Percentiles rank a stretch among this genome's conserved stretches.
These are phyloP conservation scores for Scopulariopsis brevicaulis DNA, from an alignment of 2,329 filamentous ascomycete species.

Conservation along the genomic window DNA sequence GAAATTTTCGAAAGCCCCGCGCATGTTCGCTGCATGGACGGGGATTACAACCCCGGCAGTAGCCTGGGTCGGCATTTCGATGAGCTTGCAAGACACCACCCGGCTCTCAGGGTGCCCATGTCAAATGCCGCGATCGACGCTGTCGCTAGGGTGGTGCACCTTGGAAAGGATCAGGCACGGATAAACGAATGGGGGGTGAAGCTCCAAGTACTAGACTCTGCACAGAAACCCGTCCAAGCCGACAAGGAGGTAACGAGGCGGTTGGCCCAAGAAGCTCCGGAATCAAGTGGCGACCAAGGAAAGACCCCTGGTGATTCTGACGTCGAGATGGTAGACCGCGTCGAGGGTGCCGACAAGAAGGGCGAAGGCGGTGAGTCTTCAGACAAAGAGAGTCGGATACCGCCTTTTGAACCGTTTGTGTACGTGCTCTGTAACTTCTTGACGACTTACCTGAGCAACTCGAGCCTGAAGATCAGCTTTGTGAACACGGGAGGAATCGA, in stretches of 20 bases:
- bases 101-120: conserved; percentile 67
- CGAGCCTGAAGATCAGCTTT: conserved; percentile 60
- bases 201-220: conserved; percentile 51
- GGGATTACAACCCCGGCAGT: conserved; percentile 57
- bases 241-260: conserved; percentile 25
- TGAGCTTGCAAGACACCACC: conserved; percentile 89
- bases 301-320: conserved; percentile 23
- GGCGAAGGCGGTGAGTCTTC: conserved; percentile 11
- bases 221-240: conserved; percentile 41
- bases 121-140: conserved; percentile 80
- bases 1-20: conserved; percentile 92
- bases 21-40: conserved; percentile 76
- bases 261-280: conserved; percentile 10
- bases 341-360: background rate
- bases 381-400: conserved; percentile 5
- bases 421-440: conserved; percentile 70
- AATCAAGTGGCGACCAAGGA: background rate
- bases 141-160: conserved; percentile 67
- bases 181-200: conserved; percentile 67
- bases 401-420: conserved; percentile 22
- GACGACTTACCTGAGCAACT: conserved; percentile 60
- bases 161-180: conserved; percentile 61
- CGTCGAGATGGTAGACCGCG: conserved; percentile 53
- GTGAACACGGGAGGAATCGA: conserved; percentile 73
- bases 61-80: conserved; percentile 80